Conservation (phyloP, 345 rosid genomes). For the Dimocarpus longan region DNA sequence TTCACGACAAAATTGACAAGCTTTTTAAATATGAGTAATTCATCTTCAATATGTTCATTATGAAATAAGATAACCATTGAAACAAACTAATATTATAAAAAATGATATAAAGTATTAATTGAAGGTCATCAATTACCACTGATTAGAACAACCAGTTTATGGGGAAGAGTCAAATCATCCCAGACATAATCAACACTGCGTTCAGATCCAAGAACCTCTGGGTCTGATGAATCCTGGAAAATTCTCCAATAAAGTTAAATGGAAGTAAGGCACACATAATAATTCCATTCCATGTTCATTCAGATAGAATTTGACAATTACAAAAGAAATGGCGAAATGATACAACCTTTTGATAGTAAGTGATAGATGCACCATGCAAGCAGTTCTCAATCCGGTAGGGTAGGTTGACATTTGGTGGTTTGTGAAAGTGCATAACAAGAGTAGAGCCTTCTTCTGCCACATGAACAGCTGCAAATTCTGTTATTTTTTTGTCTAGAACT, state of each 20-base stretch:
- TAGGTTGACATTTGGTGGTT: conserved; percentile 63
- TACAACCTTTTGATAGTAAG: conserved; percentile 90
- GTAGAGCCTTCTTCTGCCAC: conserved; percentile 88
- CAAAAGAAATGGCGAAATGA: conserved; percentile 25
- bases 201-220: conserved; percentile 78
- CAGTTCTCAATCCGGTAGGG: conserved; percentile 91
- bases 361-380: conserved; percentile 60
- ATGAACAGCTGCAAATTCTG: conserved; percentile 73
- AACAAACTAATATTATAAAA: background rate
- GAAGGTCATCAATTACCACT: conserved; percentile 51
- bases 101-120: background rate
- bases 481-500: conserved; percentile 26
- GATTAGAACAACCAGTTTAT: conserved; percentile 70
- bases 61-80: background rate
- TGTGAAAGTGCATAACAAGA: conserved; percentile 71
- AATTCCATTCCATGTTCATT: conserved; percentile 6
- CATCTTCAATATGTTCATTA: background rate
- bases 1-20: background rate
- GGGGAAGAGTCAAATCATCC: conserved; percentile 93
- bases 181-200: conserved; percentile 72
- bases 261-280: conserved; percentile 10
- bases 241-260: conserved; percentile 21
- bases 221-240: conserved; percentile 75
- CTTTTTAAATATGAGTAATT: background rate
- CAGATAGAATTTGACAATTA: conserved; percentile 11